Base-by-base conservation (phyloP, 176 grass and related monocot species). In the Carex cristatella region DNA sequence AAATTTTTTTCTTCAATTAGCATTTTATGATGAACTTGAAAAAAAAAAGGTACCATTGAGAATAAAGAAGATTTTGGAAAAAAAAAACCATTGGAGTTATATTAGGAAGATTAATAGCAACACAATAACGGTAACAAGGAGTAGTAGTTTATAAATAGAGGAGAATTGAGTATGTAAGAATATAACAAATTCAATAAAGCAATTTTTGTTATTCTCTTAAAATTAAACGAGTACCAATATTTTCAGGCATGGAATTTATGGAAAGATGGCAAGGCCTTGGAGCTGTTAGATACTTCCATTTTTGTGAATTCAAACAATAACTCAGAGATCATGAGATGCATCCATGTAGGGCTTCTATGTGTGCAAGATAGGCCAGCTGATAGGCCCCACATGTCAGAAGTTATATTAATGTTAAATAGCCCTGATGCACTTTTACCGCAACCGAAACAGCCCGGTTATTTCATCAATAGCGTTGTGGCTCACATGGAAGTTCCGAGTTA, bases 261-360 rank as follows among this genome's bases (percentile, higher is more conserved):
- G 94, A 88, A 67, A 48, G 90, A 97, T 63, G 84, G 82, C 4
- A 89, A 88, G 81, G 77, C 73, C 63, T 58, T 85, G 35, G 69
- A 87, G 54, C 84, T 97, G 55, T 81, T 97, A 3, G 87, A 91
- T 55, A 61, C 61, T 19, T 67, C 80, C 9, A 82, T 87, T 74
- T 65, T 42, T 27, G 80, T 81, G 49, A 81, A 88, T 14, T 56
- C 68, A 69, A 64, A 85, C 69, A 30, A 67, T 10, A 60, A 60
- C 10, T 84, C 82, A 53, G 85, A 94, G 85, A 88, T 87, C 58
- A 56, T 89, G 44, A 88, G 90, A 69, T 97, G 90, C 87, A 83
- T 94, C 49, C 88, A 97, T 86, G 88, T 97, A 6, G 94, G 87
- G 10, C 88, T 94, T 55, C 59, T 97, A 44, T 97, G 94, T 65